A percentile compares a stretch with the other conserved stretches of the same genome.
Evolutionary conservation across 2,329 filamentous ascomycete genomes (phyloP).

Genomic region (Pestalotiopsis sp.): DNA sequence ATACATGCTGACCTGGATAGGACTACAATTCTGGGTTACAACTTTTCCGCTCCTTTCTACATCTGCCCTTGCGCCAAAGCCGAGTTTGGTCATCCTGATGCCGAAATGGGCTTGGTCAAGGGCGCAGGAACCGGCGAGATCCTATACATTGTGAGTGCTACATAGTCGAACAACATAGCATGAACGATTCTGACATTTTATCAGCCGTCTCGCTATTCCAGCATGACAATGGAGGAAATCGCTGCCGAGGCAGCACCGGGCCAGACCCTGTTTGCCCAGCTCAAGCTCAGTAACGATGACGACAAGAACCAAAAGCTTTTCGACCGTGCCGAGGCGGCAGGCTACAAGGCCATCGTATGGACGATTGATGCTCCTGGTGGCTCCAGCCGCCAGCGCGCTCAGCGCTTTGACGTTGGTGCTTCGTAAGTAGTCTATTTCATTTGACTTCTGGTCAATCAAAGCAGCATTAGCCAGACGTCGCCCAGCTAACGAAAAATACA

Average conservation of each 20-base stretch:
- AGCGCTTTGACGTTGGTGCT: conserved; percentile 15
- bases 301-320: conserved; percentile 16
- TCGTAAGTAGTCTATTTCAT: conserved; percentile 3
- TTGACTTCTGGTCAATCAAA: background rate
- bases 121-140: conserved; percentile 50
- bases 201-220: conserved; percentile 36
- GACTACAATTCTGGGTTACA: conserved; percentile 54
- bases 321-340: conserved; percentile 17
- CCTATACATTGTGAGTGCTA: conserved; percentile 45
- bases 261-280: conserved; percentile 22
- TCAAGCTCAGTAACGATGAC: conserved; percentile 28
- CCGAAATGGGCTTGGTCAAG: conserved; percentile 52
- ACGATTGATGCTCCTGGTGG: conserved; percentile 22
- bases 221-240: conserved; percentile 39
- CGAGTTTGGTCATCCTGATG: conserved; percentile 45
- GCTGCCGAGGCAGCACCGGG: conserved; percentile 34
- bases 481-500: background rate
- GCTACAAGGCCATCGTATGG: conserved; percentile 22
- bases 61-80: conserved; percentile 52
- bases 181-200: background rate
- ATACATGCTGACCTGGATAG: conserved; percentile 21
- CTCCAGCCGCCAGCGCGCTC: conserved; percentile 17
- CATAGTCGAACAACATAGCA: background rate
- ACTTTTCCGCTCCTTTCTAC: conserved; percentile 58
- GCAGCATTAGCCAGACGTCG: background rate